phyloP scores from a whole-genome alignment of 805 yeast species.

The Saturnispora quitensis region DNA sequence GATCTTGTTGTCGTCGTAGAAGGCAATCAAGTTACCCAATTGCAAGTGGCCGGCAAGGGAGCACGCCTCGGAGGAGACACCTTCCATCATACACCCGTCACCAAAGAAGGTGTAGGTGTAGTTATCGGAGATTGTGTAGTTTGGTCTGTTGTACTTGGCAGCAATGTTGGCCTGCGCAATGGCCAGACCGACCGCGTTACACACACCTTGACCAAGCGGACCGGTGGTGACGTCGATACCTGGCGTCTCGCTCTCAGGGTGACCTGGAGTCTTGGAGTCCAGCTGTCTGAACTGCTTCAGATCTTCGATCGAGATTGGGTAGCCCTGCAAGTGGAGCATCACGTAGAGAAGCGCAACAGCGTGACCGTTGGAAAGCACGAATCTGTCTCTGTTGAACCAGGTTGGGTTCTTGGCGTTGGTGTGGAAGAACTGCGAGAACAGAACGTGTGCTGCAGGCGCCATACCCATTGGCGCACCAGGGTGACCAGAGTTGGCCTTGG shows the following conservation, averaged over 20 bases:
- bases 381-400: constrained; percentile 94
- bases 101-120: constrained; percentile 78
- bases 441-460: constrained; percentile 90
- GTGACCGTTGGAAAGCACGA: constrained; percentile 93
- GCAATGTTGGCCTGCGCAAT: constrained; percentile 88
- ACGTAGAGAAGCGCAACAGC: constrained; percentile 87
- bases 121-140: constrained; percentile 59
- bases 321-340: constrained; percentile 79
- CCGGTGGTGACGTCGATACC: constrained; percentile 98
- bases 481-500: constrained; percentile 91
- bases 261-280: constrained; percentile 91
- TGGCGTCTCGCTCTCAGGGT: constrained; percentile 86
- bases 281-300: constrained; percentile 85
- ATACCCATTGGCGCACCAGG: constrained; percentile 99
- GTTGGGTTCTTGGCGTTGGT: constrained; percentile 86
- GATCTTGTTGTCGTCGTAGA: constrained; percentile 95
- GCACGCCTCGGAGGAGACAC: constrained; percentile 89
- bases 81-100: constrained; percentile 98
- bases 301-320: constrained; percentile 72
- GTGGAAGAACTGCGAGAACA: constrained; percentile 63
- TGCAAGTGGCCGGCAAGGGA: constrained; percentile 95
- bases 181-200: constrained; percentile 94
- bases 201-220: constrained; percentile 97
- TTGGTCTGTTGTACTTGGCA: constrained; percentile 90
- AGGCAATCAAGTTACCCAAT: constrained; percentile 85